Percentiles rank a stretch among this genome's conserved stretches.
Evolutionary conservation across 768 basidiomycete genomes (phyloP).

Genomic region (Leccinellum luteum): DNA sequence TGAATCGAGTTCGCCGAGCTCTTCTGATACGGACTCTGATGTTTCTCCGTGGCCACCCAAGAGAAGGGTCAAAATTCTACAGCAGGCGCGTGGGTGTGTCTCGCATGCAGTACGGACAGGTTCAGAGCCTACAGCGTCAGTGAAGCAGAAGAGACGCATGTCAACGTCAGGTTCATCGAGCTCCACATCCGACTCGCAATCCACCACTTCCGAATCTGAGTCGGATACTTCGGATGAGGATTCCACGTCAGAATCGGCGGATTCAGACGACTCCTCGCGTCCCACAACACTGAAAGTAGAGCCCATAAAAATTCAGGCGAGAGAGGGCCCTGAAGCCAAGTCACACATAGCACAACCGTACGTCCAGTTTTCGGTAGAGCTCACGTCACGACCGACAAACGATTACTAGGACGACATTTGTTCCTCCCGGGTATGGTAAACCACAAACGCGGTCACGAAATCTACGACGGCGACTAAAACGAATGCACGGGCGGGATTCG

Average conservation of each 20-base stretch:
- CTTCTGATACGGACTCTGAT: constrained; percentile 23
- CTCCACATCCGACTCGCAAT: constrained; percentile 23
- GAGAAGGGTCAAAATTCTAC: no score
- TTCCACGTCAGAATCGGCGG: constrained; percentile 13
- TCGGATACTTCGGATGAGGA: constrained; percentile 20
- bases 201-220: constrained; percentile 26
- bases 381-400: background rate
- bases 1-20: constrained; percentile 13
- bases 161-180: constrained; percentile 16
- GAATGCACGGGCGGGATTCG: constrained; percentile 29
- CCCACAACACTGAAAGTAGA: constrained; percentile 3
- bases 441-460: constrained; percentile 56
- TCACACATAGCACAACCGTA: constrained; percentile 1
- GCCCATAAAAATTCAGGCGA: constrained; percentile 11
- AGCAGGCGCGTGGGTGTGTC: no score
- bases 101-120: no score
- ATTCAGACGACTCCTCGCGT: background rate
- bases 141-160: constrained; percentile 24
- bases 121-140: no score
- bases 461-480: constrained; percentile 51
- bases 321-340: constrained; percentile 6
- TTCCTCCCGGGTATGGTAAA: constrained; percentile 64
- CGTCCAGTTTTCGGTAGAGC: background rate
- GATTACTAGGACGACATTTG: constrained; percentile 15
- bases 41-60: constrained; percentile 3